A percentile compares a stretch with the other conserved stretches of the same genome.
Evolutionary conservation across 1,139 yeast species (phyloP).

Genomic region (Kodamaea ohmeri): DNA sequence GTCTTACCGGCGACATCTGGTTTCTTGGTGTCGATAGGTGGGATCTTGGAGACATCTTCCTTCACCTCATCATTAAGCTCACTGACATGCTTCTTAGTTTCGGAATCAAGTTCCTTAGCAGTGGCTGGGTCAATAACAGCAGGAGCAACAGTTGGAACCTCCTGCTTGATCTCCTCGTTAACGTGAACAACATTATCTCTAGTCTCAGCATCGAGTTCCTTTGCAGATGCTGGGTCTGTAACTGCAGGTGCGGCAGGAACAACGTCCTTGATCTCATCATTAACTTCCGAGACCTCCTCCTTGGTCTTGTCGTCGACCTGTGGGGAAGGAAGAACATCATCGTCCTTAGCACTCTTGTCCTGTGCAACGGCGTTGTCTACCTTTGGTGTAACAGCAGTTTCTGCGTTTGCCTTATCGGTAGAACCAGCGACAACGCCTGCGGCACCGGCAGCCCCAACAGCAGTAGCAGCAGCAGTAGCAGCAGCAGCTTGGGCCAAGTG

Average conservation of each 20-base stretch:
- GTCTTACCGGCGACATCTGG: neutral
- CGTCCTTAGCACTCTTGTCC: no score
- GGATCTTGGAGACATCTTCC: conserved; percentile 11
- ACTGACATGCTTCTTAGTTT: conserved; percentile 10
- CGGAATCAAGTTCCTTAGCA: conserved; percentile 14
- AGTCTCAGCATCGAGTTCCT: conserved; percentile 3
- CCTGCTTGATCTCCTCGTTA: conserved; percentile 32
- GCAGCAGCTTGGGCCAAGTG: conserved; percentile 3
- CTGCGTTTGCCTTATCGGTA: no score
- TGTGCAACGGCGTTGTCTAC: no score
- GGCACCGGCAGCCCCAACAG: neutral
- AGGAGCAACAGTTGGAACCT: conserved; percentile 14
- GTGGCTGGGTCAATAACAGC: conserved; percentile 14
- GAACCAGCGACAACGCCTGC: no score
- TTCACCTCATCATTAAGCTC: conserved; percentile 11
- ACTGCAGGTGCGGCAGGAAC: conserved; percentile 8
- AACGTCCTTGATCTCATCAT: conserved; percentile 10
- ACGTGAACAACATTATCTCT: conserved; percentile 1
- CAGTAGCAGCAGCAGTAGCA: neutral
- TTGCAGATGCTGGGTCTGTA: conserved; percentile 3
- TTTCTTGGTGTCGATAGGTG: conserved; percentile 8
- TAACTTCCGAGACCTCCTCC: conserved; percentile 9
- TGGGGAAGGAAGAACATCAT: neutral
- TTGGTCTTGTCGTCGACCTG: conserved; percentile 1
- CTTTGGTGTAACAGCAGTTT: no score